Conservation (phyloP, 106 monocot genomes). For the Dendrobium huoshanense region DNA sequence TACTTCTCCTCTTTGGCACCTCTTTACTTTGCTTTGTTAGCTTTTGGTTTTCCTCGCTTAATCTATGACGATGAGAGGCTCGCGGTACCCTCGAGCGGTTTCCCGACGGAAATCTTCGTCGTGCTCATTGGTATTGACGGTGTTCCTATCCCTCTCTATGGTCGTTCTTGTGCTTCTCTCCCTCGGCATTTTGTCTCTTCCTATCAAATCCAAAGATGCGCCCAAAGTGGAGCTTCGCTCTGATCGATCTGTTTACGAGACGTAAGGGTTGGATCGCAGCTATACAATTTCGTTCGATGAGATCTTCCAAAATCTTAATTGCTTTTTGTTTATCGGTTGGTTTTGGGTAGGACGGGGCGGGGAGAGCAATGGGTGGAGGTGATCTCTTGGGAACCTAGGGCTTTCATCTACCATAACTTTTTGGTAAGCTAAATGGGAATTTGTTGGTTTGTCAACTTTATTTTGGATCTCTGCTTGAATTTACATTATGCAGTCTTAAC, state of each 20-base stretch:
- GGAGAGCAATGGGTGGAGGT: conserved; percentile 52
- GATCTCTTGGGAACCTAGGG: conserved; percentile 62
- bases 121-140: conserved; percentile 32
- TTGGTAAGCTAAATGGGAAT: conserved; percentile 22
- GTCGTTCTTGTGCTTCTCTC: conserved; percentile 55
- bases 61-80: conserved; percentile 10
- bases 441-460: neutral
- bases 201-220: conserved; percentile 23
- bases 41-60: neutral
- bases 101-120: conserved; percentile 28
- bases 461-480: neutral
- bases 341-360: conserved; percentile 16
- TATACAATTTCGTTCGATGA: neutral
- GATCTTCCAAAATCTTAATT: neutral
- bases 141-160: conserved; percentile 37
- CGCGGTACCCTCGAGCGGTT: conserved; percentile 24
- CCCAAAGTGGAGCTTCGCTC: neutral
- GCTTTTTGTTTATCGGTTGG: neutral
- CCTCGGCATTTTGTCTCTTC: conserved; percentile 59
- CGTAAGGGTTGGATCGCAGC: neutral
- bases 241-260: conserved; percentile 19
- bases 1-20: neutral
- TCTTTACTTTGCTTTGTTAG: neutral
- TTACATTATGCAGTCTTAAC: neutral
- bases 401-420: conserved; percentile 51